Conservation (phyloP, 345 rosid genomes). For the Geranium rotundifolium region DNA sequence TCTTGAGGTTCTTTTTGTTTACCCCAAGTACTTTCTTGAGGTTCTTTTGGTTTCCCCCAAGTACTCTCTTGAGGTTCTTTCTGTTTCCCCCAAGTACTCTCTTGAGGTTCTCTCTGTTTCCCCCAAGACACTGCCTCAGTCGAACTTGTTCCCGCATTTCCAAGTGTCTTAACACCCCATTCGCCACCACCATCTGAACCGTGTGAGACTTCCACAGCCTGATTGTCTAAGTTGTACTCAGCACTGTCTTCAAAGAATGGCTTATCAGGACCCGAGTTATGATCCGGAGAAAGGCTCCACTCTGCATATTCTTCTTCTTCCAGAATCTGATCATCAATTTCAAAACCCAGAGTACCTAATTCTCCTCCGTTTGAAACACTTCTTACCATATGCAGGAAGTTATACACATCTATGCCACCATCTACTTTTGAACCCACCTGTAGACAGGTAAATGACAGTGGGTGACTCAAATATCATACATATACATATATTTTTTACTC, state of each 20-base stretch:
- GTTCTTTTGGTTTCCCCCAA: not conserved
- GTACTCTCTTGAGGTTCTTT: not conserved
- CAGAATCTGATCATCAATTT: constrained; percentile 43
- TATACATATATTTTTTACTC: not conserved
- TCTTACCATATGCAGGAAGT: constrained; percentile 68
- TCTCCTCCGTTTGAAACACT: constrained; percentile 23
- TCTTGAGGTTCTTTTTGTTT: not conserved
- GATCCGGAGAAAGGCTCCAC: constrained; percentile 68
- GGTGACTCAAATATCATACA: not conserved
- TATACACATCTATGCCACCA: constrained; percentile 44
- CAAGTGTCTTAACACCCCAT: constrained; percentile 8
- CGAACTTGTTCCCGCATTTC: constrained; percentile 10
- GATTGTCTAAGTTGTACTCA: constrained; percentile 13
- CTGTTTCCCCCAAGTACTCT: constrained; percentile 21
- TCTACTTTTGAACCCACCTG: constrained; percentile 41
- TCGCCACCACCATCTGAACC: constrained; percentile 12
- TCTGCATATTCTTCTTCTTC: constrained; percentile 48
- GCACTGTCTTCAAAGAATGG: constrained; percentile 56
- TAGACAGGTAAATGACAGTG: not conserved
- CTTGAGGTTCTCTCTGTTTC: not conserved
- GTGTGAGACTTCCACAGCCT: not conserved
- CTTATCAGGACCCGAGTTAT: constrained; percentile 34
- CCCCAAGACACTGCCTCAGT: too few species aligned
- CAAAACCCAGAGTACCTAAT: constrained; percentile 46
- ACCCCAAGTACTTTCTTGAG: not conserved